phyloP scores from a whole-genome alignment of 305 asterid genomes.

The Ilex paraguariensis region DNA sequence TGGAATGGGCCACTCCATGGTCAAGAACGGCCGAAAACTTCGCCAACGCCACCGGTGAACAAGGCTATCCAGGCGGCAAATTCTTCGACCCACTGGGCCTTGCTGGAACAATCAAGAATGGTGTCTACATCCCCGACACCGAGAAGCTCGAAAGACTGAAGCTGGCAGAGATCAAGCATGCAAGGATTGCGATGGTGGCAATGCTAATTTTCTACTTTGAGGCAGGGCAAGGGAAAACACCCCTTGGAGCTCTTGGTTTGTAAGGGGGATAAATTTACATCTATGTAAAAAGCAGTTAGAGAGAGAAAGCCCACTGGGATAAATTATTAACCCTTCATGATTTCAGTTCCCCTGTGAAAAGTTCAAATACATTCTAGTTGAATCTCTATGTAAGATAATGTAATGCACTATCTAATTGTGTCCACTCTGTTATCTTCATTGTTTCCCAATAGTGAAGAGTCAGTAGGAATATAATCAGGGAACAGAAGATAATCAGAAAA shows the following conservation, averaged over 20 bases:
- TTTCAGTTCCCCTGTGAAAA: background rate
- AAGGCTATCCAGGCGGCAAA: constrained; percentile 96
- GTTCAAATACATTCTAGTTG: background rate
- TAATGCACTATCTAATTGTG: too few relatives aligned
- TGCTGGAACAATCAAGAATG: constrained; percentile 60
- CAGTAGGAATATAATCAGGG: too few relatives aligned
- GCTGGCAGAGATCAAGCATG: constrained; percentile 94
- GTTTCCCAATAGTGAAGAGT: too few relatives aligned
- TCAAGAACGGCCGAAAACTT: constrained; percentile 78
- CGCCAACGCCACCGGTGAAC: constrained; percentile 79
- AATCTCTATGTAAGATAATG: too few relatives aligned
- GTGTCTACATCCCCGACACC: constrained; percentile 60
- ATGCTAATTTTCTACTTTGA: constrained; percentile 92
- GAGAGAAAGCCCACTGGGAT: constrained; percentile 16
- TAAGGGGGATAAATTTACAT: constrained; percentile 18
- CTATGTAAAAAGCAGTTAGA: constrained; percentile 27
- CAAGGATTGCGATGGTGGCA: constrained; percentile 91
- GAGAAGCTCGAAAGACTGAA: constrained; percentile 91
- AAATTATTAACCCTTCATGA: too few relatives aligned
- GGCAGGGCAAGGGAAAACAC: constrained; percentile 97
- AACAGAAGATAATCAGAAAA: too few relatives aligned
- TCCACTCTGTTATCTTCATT: too few relatives aligned
- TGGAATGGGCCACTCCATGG: constrained; percentile 99
- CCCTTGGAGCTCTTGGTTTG: constrained; percentile 94
- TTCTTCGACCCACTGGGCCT: constrained; percentile 86